These are phyloP conservation scores for Termitomyces sp. DNA, from an alignment of 1,284 basidiomycete genomes.

Conservation along the genomic window DNA sequence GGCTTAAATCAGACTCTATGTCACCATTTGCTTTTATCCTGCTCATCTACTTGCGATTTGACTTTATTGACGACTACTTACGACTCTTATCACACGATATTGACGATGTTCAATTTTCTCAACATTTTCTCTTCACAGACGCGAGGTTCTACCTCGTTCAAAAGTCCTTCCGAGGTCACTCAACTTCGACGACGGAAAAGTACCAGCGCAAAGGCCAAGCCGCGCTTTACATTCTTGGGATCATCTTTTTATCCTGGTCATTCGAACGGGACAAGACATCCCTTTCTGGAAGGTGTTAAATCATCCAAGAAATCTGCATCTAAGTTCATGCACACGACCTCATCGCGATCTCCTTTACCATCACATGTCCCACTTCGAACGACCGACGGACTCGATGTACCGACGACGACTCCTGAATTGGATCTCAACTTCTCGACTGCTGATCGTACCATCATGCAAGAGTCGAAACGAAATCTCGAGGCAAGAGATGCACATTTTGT, in stretches of 20 bases:
- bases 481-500: slow-evolving; percentile 52
- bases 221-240: slow-evolving; percentile 14
- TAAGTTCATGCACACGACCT: slow-evolving; percentile 4
- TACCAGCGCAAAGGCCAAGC: slow-evolving; percentile 25
- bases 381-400: neutral
- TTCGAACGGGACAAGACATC: neutral
- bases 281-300: neutral
- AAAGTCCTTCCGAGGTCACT: slow-evolving; percentile 27
- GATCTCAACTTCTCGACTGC: slow-evolving; percentile 46
- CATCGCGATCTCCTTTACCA: slow-evolving; percentile 5
- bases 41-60: neutral
- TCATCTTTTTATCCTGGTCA: neutral
- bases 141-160: slow-evolving; percentile 26
- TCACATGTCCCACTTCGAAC: slow-evolving; percentile 3
- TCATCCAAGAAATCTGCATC: slow-evolving; percentile 8
- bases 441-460: slow-evolving; percentile 53
- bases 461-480: slow-evolving; percentile 44
- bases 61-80: neutral
- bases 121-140: slow-evolving; percentile 19
- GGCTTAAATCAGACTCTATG: slow-evolving; percentile 2
- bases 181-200: slow-evolving; percentile 30
- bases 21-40: slow-evolving; percentile 4
- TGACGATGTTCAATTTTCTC: slow-evolving; percentile 10
- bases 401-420: neutral
- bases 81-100: slow-evolving; percentile 8